Conservation (phyloP, 225 moss, liverwort and hornwort species). For the Thuidium tamariscinum region DNA sequence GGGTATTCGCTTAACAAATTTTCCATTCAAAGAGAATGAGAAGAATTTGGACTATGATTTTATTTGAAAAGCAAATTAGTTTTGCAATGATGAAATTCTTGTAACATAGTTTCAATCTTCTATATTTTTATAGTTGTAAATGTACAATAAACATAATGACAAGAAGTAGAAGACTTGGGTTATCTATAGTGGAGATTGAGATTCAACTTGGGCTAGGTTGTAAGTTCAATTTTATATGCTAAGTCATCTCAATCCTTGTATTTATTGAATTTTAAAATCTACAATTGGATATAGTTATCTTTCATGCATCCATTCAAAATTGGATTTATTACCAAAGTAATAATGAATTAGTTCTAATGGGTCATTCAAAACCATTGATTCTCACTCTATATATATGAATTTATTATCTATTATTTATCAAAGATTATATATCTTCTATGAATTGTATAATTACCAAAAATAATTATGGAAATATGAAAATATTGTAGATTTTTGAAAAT, state of each 20-base stretch:
- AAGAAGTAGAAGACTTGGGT: no score
- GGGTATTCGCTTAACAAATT: not conserved
- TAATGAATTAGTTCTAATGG: not conserved
- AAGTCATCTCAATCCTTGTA: no score
- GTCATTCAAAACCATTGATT: not conserved
- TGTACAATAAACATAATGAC: no score
- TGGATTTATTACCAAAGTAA: rapidly evolving
- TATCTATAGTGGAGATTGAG: no score
- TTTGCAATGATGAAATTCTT: rapidly evolving
- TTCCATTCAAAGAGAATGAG: not conserved
- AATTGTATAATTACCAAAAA: not conserved
- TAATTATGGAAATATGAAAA: not conserved
- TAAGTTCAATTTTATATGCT: no score
- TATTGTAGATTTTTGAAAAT: not conserved
- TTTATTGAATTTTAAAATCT: no score
- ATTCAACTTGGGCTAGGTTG: no score
- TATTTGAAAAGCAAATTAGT: no score
- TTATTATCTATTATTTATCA: not conserved
- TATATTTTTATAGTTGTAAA: not conserved
- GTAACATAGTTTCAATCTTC: not conserved
- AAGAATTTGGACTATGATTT: not conserved
- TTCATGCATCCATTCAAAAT: not conserved
- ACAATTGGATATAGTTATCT: not conserved
- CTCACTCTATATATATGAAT: no score
- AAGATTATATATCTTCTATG: not conserved